phyloP scores from a whole-genome alignment of 2,329 filamentous ascomycete genomes.

The Scytalidium lignicola region DNA sequence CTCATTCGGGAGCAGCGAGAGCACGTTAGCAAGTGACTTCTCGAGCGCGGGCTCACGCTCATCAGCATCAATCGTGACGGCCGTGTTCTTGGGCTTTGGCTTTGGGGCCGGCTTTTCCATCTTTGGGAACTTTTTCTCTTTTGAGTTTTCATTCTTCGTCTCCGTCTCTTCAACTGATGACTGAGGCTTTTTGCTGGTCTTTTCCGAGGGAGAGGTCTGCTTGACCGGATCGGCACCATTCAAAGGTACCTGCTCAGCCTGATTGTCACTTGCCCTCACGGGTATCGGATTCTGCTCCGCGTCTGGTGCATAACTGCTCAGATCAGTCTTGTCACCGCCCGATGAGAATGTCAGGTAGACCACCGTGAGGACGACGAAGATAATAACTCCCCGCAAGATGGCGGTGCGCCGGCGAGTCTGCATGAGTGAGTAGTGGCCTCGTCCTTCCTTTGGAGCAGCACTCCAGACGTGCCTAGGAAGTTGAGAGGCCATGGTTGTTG shows the following conservation, averaged over 20 bases:
- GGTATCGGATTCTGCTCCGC: background rate
- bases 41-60: background rate
- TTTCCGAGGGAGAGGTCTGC: background rate
- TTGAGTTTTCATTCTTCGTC: background rate
- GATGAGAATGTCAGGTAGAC: background rate
- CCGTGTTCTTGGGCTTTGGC: background rate
- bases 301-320: background rate
- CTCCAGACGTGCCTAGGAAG: background rate
- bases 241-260: background rate
- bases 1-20: conserved; percentile 25
- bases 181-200: background rate
- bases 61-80: background rate
- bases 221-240: background rate
- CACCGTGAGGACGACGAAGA: background rate
- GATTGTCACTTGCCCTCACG: background rate
- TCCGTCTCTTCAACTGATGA: no score
- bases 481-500: background rate
- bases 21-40: background rate
- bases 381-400: background rate
- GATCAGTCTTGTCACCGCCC: background rate
- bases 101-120: background rate
- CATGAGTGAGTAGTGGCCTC: background rate
- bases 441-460: background rate
- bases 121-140: background rate
- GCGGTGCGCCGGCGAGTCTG: background rate